Base-by-base conservation (phyloP, 768 basidiomycete genomes). In the Nevesoporus exiguus region DNA sequence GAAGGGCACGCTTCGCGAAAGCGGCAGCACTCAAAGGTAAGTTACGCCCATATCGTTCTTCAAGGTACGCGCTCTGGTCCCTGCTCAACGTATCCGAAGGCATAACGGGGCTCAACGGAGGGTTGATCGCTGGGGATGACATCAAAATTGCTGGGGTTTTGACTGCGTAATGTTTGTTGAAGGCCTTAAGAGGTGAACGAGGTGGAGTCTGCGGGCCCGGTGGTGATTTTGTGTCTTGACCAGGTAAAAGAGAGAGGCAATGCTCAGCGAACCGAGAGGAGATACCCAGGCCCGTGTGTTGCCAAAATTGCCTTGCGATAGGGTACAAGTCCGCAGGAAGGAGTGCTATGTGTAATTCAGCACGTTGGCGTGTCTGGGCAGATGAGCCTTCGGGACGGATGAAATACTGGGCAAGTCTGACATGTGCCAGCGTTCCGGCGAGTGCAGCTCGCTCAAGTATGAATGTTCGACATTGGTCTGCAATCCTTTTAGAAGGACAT, bases 41-140 rank as follows among this genome's bases (percentile, higher is more conserved):
- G 66, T 96, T 98, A 7, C 96, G 83, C 0, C 93, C 96, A 60
- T 97, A 98, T 14, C 95, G 85, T 71, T 98, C 94, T 70, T 98
- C 96, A 24, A 98, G 77, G 70, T 95, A 98, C 7, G 78, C 76
- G 1, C 74, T 71, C 49, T 89, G 83, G 60, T 93, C 93, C 19
- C 74, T 66, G 47, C 76, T 78, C 47, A 90, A 70, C 10, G 71
- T 68, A 33, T 92, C 88, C 4, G 57, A 54, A 44, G 45, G 30
- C 7, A 17, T 42, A 46, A 17, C 59, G 27, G 19, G 44, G 46
- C 3, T 63, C 47, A 34, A 58, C 52, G 21, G 60, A 13, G 34
- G 31, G 10, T 15, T 50, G 31, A 37, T 25, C 11, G 43, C 56
- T 33, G 27, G 51, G 0, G 61, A 49, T n/a, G 60, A 51, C 30